Evolutionary conservation across 2,329 filamentous ascomycete species (phyloP).

Genomic region (Aspergillus sp.): DNA sequence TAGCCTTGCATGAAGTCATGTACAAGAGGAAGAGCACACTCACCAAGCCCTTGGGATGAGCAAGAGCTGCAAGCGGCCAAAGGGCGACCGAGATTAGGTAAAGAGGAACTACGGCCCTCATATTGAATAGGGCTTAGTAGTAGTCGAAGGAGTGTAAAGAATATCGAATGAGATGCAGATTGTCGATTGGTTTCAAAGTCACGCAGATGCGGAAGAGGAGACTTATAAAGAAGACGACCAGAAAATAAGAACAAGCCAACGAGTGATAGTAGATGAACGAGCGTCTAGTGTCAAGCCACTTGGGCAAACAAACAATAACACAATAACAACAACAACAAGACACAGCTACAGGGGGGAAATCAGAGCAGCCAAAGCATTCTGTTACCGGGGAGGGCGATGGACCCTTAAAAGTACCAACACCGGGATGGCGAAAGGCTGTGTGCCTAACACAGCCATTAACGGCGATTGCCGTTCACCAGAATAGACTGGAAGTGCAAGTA

Average conservation of each 20-base stretch:
- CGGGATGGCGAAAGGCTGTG: constrained; percentile 4
- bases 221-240: not conserved
- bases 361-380: not conserved
- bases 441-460: not conserved
- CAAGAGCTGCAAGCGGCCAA: constrained; percentile 49
- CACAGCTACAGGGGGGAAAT: constrained; percentile 1
- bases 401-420: constrained; percentile 1
- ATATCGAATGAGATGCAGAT: not conserved
- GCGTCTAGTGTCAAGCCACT: not conserved
- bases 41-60: constrained; percentile 48
- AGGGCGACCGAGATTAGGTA: constrained; percentile 30
- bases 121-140: constrained; percentile 18
- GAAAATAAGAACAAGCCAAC: constrained; percentile 17
- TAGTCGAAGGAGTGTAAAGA: constrained; percentile 25
- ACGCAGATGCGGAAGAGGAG: constrained; percentile 9
- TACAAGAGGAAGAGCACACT: constrained; percentile 25
- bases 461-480: not conserved
- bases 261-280: constrained; percentile 34
- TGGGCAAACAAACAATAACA: constrained; percentile 9
- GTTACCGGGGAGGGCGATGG: not conserved
- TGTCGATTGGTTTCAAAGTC: not conserved
- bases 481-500: not conserved
- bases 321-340: constrained; percentile 5
- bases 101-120: constrained; percentile 30
- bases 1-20: constrained; percentile 1